These are phyloP conservation scores for Crithidia expoeki DNA, from an alignment of 208 protist genomes.

Conservation along the genomic window DNA sequence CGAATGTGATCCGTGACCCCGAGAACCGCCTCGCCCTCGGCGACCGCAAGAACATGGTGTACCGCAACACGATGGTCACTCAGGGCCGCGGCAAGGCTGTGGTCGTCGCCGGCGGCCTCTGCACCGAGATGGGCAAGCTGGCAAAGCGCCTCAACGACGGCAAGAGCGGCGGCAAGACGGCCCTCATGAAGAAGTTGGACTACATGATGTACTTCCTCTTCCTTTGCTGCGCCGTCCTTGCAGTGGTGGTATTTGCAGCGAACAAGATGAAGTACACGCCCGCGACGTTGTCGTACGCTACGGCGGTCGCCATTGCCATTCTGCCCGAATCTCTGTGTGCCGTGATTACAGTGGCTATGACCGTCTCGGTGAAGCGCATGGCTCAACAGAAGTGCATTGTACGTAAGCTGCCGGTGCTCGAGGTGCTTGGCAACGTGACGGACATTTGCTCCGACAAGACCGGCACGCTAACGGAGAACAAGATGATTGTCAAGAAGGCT, in stretches of 20 bases:
- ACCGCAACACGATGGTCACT: slow-evolving; percentile 87
- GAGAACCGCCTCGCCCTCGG: slow-evolving; percentile 72
- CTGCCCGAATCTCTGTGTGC: slow-evolving; percentile 87
- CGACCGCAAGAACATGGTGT: slow-evolving; percentile 93
- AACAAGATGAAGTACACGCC: slow-evolving; percentile 72
- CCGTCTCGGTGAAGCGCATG: slow-evolving; percentile 83
- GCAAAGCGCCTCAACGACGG: slow-evolving; percentile 62
- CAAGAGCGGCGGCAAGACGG: slow-evolving; percentile 58
- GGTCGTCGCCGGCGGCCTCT: slow-evolving; percentile 66
- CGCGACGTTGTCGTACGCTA: slow-evolving; percentile 76
- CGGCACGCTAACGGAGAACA: slow-evolving; percentile 94
- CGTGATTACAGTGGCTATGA: slow-evolving; percentile 89
- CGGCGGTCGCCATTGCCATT: slow-evolving; percentile 88
- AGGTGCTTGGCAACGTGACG: slow-evolving; percentile 90
- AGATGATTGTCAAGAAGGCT: slow-evolving; percentile 91
- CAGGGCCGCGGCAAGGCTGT: slow-evolving; percentile 84
- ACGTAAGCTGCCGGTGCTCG: slow-evolving; percentile 80
- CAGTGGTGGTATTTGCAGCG: slow-evolving; percentile 80
- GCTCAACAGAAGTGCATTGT: slow-evolving; percentile 89
- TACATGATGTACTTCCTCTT: slow-evolving; percentile 93
- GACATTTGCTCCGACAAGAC: slow-evolving; percentile 95
- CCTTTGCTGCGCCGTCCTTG: slow-evolving; percentile 69
- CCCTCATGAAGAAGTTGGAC: slow-evolving; percentile 83
- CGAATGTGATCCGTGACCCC: slow-evolving; percentile 79
- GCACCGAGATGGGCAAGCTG: slow-evolving; percentile 92